Conservation (phyloP, 2,329 filamentous ascomycete genomes). For the Aquanectria penicillioides region DNA sequence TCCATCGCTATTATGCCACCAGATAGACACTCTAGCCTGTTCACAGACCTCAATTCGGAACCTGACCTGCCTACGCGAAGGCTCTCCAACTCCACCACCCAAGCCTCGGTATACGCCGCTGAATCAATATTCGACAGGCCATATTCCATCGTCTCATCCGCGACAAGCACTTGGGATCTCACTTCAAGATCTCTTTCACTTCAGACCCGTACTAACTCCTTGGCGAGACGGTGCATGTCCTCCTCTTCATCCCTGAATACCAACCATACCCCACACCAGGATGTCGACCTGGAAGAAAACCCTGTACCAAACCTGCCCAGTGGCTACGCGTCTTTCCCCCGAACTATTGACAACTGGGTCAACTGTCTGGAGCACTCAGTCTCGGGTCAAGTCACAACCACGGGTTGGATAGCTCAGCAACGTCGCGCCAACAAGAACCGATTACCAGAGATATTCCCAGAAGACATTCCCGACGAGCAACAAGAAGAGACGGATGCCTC, state of each 20-base stretch:
- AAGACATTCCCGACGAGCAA: background rate
- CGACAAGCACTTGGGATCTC: conserved; percentile 22
- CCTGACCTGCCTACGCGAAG: background rate
- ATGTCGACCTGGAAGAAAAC: conserved; percentile 12
- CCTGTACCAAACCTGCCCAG: conserved; percentile 1
- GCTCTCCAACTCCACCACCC: conserved; percentile 13
- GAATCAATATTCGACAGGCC: conserved; percentile 22
- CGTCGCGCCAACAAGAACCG: conserved; percentile 13
- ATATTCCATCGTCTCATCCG: conserved; percentile 16
- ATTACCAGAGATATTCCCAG: background rate
- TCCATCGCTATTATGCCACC: background rate
- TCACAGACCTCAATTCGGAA: background rate
- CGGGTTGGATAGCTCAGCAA: conserved; percentile 25
- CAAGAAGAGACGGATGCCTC: background rate
- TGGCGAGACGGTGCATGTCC: conserved; percentile 3
- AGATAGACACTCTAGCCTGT: background rate
- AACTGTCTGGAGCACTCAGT: conserved; percentile 2
- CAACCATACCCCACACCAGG: conserved; percentile 1
- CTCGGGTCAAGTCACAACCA: conserved; percentile 21
- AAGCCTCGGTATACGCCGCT: background rate
- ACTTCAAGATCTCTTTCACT: background rate
- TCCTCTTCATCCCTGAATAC: conserved; percentile 18
- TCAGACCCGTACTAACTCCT: background rate
- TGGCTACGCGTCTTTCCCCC: background rate
- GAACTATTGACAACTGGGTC: background rate